phyloP scores from a whole-genome alignment of 169 alveolate species.

The Miamiensis avidus region DNA sequence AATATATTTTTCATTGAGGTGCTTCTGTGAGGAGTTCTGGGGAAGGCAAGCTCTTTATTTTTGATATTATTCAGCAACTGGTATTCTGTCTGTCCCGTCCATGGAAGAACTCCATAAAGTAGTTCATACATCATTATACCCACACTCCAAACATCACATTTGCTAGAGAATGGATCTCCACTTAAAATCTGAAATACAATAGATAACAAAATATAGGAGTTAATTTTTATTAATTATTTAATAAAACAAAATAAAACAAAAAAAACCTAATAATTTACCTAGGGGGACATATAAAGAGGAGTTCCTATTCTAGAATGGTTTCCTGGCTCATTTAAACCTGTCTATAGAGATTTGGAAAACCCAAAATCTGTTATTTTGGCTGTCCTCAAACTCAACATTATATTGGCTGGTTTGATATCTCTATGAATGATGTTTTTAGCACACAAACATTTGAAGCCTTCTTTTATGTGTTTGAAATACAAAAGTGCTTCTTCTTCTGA shows the following conservation, averaged over 20 bases:
- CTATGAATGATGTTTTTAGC: slow-evolving; percentile 38
- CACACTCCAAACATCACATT: slow-evolving; percentile 50
- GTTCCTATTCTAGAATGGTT: slow-evolving; percentile 22
- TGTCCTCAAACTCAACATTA: slow-evolving; percentile 21
- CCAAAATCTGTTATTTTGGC: slow-evolving; percentile 51
- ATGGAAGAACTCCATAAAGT: slow-evolving; percentile 21
- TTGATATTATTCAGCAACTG: neutral
- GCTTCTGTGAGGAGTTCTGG: neutral
- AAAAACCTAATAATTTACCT: too few species aligned
- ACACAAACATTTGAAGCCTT: slow-evolving; percentile 37
- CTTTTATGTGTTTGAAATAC: slow-evolving; percentile 44
- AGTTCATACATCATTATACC: slow-evolving; percentile 32
- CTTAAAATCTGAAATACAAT: slow-evolving; percentile 22
- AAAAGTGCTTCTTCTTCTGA: slow-evolving; percentile 32
- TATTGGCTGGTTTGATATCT: slow-evolving; percentile 49
- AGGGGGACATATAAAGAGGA: slow-evolving; percentile 37
- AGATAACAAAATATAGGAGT: too few species aligned
- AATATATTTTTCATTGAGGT: neutral
- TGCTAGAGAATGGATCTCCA: slow-evolving; percentile 24
- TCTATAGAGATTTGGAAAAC: slow-evolving; percentile 39
- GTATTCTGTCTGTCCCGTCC: slow-evolving; percentile 8
- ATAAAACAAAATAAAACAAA: too few species aligned
- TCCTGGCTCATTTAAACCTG: slow-evolving; percentile 37
- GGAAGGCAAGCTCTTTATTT: slow-evolving; percentile 1
- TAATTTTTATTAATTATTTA: too few species aligned